A percentile compares a stretch with the other conserved stretches of the same genome.
These are phyloP conservation scores for Coemansia sp. DNA, from an alignment of 192 early-diverging fungal genomes.

Conservation along the genomic window DNA sequence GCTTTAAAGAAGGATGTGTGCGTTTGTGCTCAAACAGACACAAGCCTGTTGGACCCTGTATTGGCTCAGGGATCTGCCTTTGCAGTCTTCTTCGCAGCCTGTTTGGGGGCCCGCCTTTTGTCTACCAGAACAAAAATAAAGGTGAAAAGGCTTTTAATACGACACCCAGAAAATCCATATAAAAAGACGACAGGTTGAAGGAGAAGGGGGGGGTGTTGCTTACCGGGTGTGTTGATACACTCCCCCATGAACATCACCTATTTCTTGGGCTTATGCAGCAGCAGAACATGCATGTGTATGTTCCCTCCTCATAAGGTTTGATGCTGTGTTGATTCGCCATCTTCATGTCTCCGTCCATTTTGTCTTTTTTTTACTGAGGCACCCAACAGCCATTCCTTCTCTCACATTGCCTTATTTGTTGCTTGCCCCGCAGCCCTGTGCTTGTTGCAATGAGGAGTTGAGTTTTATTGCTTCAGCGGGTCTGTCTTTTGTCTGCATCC, in stretches of 20 bases:
- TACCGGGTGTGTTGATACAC: background rate
- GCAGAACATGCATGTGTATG: background rate
- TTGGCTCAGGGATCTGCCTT: no score
- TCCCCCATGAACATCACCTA: background rate
- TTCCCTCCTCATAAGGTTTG: background rate
- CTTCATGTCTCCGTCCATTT: background rate
- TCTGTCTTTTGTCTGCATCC: background rate
- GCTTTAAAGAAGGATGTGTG: no score
- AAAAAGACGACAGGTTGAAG: background rate
- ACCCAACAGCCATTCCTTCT: background rate
- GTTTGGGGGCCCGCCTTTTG: no score
- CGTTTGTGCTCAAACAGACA: no score
- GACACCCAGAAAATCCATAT: background rate
- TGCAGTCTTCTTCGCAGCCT: no score
- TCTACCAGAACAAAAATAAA: no score
- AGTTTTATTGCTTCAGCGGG: no score
- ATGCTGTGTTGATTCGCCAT: constrained; percentile 7
- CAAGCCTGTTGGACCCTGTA: no score
- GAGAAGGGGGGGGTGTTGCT: background rate
- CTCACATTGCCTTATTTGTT: background rate
- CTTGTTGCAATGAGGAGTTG: no score
- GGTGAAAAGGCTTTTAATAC: background rate
- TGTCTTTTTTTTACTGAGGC: constrained; percentile 4
- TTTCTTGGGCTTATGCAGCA: background rate
- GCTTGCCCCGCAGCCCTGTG: no score